Percentiles rank a stretch among this genome's conserved stretches.
These are phyloP conservation scores for Dactylellina leptospora DNA, from an alignment of 2,329 filamentous ascomycete species.

Conservation along the genomic window DNA sequence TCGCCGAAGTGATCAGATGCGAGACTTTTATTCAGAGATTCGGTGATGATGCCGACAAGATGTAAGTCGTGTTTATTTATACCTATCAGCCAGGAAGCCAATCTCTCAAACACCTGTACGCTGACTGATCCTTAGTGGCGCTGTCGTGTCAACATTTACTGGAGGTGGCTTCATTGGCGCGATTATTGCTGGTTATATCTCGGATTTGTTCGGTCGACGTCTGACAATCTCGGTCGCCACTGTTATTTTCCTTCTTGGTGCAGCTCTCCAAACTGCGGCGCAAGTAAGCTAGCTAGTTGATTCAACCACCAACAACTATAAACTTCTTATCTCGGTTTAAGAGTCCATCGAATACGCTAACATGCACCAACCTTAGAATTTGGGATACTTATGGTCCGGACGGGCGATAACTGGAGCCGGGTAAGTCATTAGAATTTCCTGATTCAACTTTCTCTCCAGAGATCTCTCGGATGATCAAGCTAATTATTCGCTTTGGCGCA, in stretches of 20 bases:
- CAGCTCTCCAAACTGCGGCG: conserved; percentile 76
- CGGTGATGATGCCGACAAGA: conserved; percentile 52
- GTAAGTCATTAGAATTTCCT: conserved; percentile 61
- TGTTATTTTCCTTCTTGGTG: conserved; percentile 75
- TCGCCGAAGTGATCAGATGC: conserved; percentile 63
- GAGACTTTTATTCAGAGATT: conserved; percentile 63
- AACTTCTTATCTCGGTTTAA: not conserved
- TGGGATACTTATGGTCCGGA: conserved; percentile 74
- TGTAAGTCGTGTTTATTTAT: no score
- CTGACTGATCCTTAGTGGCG: conserved; percentile 63
- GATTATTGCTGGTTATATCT: conserved; percentile 69
- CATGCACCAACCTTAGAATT: conserved; percentile 57
- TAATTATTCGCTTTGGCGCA: not conserved
- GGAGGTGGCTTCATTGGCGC: conserved; percentile 78
- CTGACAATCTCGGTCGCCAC: conserved; percentile 77
- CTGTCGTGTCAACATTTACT: conserved; percentile 81
- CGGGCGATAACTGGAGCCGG: conserved; percentile 74
- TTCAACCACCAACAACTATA: not conserved
- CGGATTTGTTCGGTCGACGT: conserved; percentile 74
- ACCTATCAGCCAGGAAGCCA: not conserved
- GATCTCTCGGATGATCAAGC: no score
- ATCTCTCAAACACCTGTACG: not conserved
- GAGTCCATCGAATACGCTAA: not conserved
- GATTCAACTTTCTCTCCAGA: not conserved
- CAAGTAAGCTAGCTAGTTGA: conserved; percentile 12